Base-by-base conservation (phyloP, 305 asterid genomes). In the Fraxinus paxiana region DNA sequence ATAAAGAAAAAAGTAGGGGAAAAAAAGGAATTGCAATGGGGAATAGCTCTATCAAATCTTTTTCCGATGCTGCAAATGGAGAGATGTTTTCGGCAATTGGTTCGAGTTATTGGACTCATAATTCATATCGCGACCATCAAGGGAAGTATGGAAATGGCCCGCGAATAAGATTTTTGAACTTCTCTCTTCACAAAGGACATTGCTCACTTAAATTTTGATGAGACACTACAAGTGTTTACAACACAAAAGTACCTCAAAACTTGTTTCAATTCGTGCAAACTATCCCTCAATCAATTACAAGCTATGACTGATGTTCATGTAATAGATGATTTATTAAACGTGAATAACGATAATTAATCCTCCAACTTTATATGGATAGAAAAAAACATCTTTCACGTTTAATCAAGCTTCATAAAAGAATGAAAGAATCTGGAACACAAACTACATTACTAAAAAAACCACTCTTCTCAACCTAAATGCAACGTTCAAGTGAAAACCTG, bases 11-110 rank as follows among this genome's bases (percentile, higher is more conserved):
- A 59, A 79, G 56, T 17, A 0, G 20, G 34, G 30, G 4, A 56
- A 83, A 54, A 17, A 30, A 20, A 1, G 17, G 15, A 74, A 31
- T 28, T 31, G 73, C 79, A 65, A 90, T 91, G 94, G 94, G 93
- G 78, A 91, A 92, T 81, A 90, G 95, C 70, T 79, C 92, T 80
- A 30, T 80, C 34, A 88, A 71, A 78, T 88, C 88, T 35, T 87
- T 79, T 2, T 7, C 81, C 33, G 92, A 87, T 84, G 81, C 89
- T 2, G 80, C 84, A 61, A 83, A 46, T 78, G 26, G 18, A 18
- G 37, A 34, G 78, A 73, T 13, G 72, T 56, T 54, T 54, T 76
- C 17, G 69, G 83, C 85, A 83, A 71, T 81, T 78, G 69, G 89
- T 76, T 9, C 76, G 79, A 79, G 65, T 88, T 70, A 69, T 84